Conservation (phyloP, 306 rosid genomes). For the Amphicarpaea edgeworthii region DNA sequence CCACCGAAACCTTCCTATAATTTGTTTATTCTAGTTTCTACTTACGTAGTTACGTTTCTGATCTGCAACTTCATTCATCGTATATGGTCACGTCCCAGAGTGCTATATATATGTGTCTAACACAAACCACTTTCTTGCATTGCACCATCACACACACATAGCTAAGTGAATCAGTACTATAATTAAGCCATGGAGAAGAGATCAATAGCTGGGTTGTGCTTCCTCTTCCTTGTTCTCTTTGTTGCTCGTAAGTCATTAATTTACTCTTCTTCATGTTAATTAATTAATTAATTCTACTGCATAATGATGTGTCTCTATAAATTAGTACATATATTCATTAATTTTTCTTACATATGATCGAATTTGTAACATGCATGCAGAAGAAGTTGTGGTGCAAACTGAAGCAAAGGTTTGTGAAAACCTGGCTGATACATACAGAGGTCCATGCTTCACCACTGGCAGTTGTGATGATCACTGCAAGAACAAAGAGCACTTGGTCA, state of each 20-base stretch:
- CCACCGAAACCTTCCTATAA: background rate
- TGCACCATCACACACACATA: too few relatives aligned
- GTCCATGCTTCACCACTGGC: conserved; percentile 28
- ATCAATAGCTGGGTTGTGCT: conserved; percentile 11
- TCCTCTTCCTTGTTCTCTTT: conserved; percentile 47
- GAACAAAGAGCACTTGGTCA: conserved; percentile 25
- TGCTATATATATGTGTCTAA: conserved; percentile 14
- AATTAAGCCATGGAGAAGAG: conserved; percentile 10
- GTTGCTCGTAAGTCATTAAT: conserved; percentile 52
- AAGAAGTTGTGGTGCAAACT: conserved; percentile 29
- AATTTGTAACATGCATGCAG: too few relatives aligned
- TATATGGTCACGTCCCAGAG: background rate
- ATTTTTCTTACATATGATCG: too few relatives aligned
- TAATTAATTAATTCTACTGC: too few relatives aligned
- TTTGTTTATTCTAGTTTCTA: background rate
- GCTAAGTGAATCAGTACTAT: background rate
- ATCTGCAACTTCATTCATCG: background rate
- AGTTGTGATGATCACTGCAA: conserved; percentile 40
- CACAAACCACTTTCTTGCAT: background rate
- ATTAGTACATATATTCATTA: too few relatives aligned
- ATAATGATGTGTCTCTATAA: too few relatives aligned
- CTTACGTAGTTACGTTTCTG: background rate
- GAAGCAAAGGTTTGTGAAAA: conserved; percentile 41
- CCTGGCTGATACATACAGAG: conserved; percentile 30
- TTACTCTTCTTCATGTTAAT: background rate